Evolutionary conservation across 306 rosid genomes (phyloP).

Genomic region (Comarum palustre): DNA sequence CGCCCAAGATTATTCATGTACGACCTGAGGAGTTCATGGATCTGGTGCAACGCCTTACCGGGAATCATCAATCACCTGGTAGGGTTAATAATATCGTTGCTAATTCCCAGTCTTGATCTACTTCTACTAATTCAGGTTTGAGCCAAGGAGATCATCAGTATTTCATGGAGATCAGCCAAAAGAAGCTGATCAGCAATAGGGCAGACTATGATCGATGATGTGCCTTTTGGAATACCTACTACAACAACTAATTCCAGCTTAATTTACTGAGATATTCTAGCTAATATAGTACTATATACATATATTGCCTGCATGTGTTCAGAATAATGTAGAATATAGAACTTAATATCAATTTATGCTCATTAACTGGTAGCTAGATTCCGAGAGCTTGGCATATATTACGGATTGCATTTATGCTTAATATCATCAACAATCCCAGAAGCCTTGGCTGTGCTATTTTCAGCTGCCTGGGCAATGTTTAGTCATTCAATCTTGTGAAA

Average conservation of each 20-base stretch:
- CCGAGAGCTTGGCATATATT: no score
- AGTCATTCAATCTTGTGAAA: no score
- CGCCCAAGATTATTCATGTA: conserved; percentile 43
- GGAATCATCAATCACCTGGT: conserved; percentile 10
- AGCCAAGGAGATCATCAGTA: background rate
- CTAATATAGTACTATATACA: background rate
- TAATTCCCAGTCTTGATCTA: conserved; percentile 1
- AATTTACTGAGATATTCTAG: background rate
- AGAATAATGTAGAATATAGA: background rate
- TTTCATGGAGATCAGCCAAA: background rate
- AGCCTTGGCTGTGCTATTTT: no score
- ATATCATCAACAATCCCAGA: no score
- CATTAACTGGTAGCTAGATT: background rate
- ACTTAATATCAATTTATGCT: background rate
- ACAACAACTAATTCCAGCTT: background rate
- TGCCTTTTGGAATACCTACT: conserved; percentile 1
- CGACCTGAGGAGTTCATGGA: conserved; percentile 43
- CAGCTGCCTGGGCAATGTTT: no score
- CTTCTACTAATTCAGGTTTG: background rate
- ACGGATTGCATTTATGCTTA: no score
- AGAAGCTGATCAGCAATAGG: background rate
- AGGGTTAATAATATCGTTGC: background rate
- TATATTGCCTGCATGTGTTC: background rate
- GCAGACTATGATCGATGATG: background rate
- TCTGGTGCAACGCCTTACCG: conserved; percentile 42